Evolutionary conservation across 768 basidiomycete genomes (phyloP).

Genomic region (Filobasidium floriforme): DNA sequence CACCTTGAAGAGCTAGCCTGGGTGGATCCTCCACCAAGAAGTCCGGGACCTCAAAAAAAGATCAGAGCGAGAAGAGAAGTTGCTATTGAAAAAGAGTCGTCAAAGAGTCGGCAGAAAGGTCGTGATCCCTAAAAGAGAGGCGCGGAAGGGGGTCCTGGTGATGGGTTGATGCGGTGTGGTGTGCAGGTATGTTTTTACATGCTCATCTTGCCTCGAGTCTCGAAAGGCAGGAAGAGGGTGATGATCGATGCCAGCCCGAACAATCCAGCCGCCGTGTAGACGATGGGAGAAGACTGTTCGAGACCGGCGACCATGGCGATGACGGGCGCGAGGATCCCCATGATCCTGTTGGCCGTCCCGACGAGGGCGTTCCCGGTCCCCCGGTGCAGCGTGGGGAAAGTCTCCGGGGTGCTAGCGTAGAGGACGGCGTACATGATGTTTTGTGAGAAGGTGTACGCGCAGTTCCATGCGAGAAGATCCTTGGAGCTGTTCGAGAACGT

Average conservation of each 20-base stretch:
- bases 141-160: too few relatives aligned
- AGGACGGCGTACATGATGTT: constrained; percentile 52
- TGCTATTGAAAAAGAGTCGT: too few relatives aligned
- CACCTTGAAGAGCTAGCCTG: too few relatives aligned
- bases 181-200: constrained; percentile 1
- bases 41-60: too few relatives aligned
- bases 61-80: too few relatives aligned
- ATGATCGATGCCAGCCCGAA: constrained; percentile 57
- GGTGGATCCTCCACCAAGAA: too few relatives aligned
- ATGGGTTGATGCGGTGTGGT: too few relatives aligned
- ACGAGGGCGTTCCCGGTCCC: constrained; percentile 55
- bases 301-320: constrained; percentile 49
- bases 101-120: too few relatives aligned
- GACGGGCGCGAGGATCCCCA: constrained; percentile 62
- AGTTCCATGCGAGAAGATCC: constrained; percentile 70
- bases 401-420: constrained; percentile 57
- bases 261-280: constrained; percentile 63
- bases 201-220: constrained; percentile 51
- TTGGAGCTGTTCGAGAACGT: constrained; percentile 67
- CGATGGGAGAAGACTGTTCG: constrained; percentile 46
- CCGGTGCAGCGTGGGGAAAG: constrained; percentile 56
- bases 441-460: constrained; percentile 60
- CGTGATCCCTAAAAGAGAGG: too few relatives aligned
- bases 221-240: constrained; percentile 53
- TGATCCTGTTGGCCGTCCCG: constrained; percentile 55